These are phyloP conservation scores for Globisporangium solare DNA, from an alignment of 352 stramenopile species.

Conservation along the genomic window DNA sequence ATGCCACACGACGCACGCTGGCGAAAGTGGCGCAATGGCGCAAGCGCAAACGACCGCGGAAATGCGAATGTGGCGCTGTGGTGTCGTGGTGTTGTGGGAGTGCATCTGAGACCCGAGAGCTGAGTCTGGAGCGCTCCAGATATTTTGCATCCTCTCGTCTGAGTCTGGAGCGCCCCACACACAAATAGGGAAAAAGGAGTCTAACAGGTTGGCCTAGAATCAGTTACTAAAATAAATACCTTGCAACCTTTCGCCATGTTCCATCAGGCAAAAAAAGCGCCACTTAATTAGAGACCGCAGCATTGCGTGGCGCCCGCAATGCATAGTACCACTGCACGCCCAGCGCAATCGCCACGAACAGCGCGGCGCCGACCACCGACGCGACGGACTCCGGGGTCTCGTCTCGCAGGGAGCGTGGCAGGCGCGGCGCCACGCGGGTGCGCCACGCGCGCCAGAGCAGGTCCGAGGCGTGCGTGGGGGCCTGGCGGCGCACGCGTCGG, in stretches of 20 bases:
- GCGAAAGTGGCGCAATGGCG: not conserved
- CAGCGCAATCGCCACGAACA: conserved; percentile 6
- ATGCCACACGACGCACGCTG: not conserved
- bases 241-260: no score
- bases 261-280: no score
- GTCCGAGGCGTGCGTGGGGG: not conserved
- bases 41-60: not conserved
- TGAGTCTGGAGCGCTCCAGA: no score
- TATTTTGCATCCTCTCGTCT: not conserved
- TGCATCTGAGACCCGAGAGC: not conserved
- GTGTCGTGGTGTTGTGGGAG: not conserved
- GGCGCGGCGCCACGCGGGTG: conserved; percentile 3
- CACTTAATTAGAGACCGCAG: not conserved
- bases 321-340: conserved; percentile 8
- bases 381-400: conserved; percentile 11
- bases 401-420: conserved; percentile 9
- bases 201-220: not conserved
- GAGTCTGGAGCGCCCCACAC: conserved; percentile 4
- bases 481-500: not conserved
- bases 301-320: not conserved
- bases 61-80: conserved; percentile 4
- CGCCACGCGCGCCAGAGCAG: conserved; percentile 12
- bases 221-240: no score
- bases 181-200: not conserved
- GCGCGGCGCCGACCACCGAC: no score